Evolutionary conservation across 805 yeast genomes (phyloP).

Genomic region (Saccharomyces jurei): DNA sequence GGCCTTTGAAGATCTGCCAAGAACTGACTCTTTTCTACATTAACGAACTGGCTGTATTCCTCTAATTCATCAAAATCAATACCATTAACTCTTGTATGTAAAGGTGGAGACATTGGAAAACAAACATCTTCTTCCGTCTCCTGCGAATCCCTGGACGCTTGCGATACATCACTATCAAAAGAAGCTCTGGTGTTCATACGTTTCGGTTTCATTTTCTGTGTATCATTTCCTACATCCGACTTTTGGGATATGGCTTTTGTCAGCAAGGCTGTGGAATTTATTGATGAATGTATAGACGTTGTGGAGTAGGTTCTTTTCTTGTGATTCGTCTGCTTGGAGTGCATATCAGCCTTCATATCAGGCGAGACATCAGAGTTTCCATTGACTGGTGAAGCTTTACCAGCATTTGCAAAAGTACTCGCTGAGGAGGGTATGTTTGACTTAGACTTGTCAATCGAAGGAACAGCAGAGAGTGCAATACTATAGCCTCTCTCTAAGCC

Average conservation of each 20-base stretch:
- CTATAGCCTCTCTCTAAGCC: not conserved
- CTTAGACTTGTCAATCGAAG: not conserved
- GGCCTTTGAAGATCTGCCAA: conserved; percentile 13
- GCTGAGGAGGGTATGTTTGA: not conserved
- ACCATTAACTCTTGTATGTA: conserved; percentile 52
- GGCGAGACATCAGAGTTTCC: not conserved
- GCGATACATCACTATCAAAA: conserved; percentile 57
- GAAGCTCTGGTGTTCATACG: not conserved
- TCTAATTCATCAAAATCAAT: conserved; percentile 85
- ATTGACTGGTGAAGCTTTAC: not conserved
- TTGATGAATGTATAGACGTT: conserved; percentile 7
- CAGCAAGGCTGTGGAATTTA: not conserved
- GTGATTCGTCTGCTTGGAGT: not conserved
- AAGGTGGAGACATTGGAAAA: conserved; percentile 70
- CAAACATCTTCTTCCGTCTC: conserved; percentile 95
- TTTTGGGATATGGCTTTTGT: not conserved
- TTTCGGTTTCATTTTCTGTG: not conserved
- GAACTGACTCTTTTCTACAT: conserved; percentile 36
- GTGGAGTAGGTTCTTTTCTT: conserved; percentile 3
- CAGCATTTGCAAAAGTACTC: not conserved
- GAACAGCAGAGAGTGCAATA: not conserved
- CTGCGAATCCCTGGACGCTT: conserved; percentile 65
- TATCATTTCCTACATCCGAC: not conserved
- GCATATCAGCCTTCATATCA: not conserved
- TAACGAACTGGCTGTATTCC: conserved; percentile 56